Evolutionary conservation across 257 asterid species (phyloP).

Genomic region (Solanum pimpinellifolium): DNA sequence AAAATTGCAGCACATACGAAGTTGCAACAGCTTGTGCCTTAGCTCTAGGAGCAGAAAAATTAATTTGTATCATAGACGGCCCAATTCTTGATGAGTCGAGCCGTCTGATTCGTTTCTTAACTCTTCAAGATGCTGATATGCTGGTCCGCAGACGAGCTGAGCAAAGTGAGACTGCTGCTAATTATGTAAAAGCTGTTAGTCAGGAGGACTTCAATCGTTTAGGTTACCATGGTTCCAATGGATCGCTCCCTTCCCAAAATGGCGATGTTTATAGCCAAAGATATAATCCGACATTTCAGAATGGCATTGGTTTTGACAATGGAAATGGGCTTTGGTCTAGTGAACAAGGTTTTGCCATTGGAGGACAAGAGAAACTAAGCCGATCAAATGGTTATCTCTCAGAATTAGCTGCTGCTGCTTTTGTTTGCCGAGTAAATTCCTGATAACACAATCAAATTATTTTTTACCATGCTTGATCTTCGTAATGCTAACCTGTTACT

Average conservation of each 20-base stretch:
- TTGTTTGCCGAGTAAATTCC: slow-evolving; percentile 79
- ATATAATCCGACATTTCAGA: slow-evolving; percentile 59
- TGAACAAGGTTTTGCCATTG: slow-evolving; percentile 92
- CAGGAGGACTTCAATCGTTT: slow-evolving; percentile 36
- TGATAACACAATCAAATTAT: neutral
- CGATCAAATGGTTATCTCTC: slow-evolving; percentile 74
- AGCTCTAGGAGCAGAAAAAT: slow-evolving; percentile 90
- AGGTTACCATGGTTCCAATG: slow-evolving; percentile 18
- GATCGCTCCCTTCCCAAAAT: slow-evolving; percentile 17
- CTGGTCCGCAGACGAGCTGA: slow-evolving; percentile 65
- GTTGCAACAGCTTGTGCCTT: slow-evolving; percentile 96
- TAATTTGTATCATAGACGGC: slow-evolving; percentile 81
- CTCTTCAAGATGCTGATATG: slow-evolving; percentile 79
- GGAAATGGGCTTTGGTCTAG: slow-evolving; percentile 85
- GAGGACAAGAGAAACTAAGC: slow-evolving; percentile 90
- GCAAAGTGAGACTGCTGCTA: slow-evolving; percentile 85
- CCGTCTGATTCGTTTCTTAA: slow-evolving; percentile 62
- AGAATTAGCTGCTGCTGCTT: slow-evolving; percentile 98
- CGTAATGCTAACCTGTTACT: neutral
- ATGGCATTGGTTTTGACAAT: slow-evolving; percentile 90
- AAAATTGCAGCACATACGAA: slow-evolving; percentile 71
- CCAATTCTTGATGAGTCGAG: slow-evolving; percentile 73
- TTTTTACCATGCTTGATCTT: neutral
- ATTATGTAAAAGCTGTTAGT: slow-evolving; percentile 74
- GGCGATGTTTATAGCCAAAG: slow-evolving; percentile 27